These are phyloP conservation scores for Phlyctochytrium planicorne DNA, from an alignment of 192 early-diverging fungal species.

Conservation along the genomic window DNA sequence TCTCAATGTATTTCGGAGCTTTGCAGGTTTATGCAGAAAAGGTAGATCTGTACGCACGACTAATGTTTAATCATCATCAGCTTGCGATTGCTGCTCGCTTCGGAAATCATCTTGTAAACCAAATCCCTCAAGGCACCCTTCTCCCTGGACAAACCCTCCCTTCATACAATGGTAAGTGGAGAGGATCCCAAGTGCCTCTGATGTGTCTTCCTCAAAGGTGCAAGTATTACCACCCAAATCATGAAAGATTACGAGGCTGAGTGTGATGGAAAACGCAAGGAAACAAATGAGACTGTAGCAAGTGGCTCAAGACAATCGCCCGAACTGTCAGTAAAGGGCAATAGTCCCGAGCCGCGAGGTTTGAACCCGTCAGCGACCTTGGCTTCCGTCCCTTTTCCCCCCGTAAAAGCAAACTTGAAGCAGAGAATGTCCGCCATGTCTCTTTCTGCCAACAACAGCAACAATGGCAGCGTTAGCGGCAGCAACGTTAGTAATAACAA, in stretches of 20 bases:
- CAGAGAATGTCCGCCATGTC: conserved; percentile 1
- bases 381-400: not conserved
- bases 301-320: not conserved
- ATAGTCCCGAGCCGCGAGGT: not conserved
- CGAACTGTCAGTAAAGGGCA: not conserved
- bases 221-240: conserved; percentile 20
- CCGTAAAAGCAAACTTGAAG: not conserved
- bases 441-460: no score
- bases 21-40: conserved; percentile 14
- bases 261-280: not conserved
- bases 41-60: conserved; percentile 4
- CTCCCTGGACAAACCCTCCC: conserved; percentile 21
- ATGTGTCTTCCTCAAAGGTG: not conserved
- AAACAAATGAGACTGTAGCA: not conserved
- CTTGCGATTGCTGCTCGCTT: conserved; percentile 3
- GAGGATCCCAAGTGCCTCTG: no score
- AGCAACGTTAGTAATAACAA: no score
- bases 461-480: no score
- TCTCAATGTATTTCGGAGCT: conserved; percentile 20
- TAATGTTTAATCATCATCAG: conserved; percentile 2
- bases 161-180: conserved; percentile 4
- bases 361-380: not conserved
- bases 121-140: conserved; percentile 27
- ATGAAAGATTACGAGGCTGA: conserved; percentile 23
- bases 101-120: conserved; percentile 15